Evolutionary conservation across 768 basidiomycete species (phyloP).

Genomic region (Mrakia gelida): DNA sequence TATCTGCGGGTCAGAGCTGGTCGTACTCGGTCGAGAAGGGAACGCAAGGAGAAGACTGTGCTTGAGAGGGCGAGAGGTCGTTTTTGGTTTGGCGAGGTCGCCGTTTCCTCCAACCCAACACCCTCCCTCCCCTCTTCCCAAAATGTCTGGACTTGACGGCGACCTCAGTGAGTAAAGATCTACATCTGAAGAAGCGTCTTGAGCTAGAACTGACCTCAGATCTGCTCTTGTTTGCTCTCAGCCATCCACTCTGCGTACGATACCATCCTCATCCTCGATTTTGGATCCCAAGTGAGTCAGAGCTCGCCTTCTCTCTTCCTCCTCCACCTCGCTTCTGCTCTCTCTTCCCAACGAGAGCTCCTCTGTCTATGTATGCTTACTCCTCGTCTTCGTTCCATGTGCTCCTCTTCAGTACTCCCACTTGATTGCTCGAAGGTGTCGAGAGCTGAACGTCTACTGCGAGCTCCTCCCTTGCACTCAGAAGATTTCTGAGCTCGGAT

Average conservation of each 20-base stretch:
- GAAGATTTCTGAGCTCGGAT: constrained; percentile 75
- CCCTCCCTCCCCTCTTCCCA: not conserved
- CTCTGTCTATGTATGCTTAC: not conserved
- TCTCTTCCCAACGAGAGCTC: not conserved
- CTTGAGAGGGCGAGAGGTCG: not conserved
- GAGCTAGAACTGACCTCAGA: not conserved
- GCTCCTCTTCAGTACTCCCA: constrained; percentile 74
- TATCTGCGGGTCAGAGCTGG: no score
- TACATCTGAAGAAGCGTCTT: no score
- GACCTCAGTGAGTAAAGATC: constrained; percentile 13
- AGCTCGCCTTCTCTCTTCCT: no score
- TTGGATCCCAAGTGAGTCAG: constrained; percentile 78
- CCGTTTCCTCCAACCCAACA: not conserved
- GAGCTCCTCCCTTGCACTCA: constrained; percentile 96
- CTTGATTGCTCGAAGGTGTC: constrained; percentile 93
- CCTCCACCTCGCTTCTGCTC: not conserved
- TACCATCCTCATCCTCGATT: constrained; percentile 92
- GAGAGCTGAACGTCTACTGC: constrained; percentile 94
- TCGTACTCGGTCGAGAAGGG: no score
- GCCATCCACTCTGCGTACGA: constrained; percentile 95
- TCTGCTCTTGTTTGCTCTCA: not conserved
- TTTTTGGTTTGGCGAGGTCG: no score
- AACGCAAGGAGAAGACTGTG: no score
- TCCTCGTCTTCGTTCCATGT: not conserved
- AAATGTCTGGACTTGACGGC: constrained; percentile 18